Base-by-base conservation (phyloP, 1,284 basidiomycete genomes). In the Sporisorium exsertum region DNA sequence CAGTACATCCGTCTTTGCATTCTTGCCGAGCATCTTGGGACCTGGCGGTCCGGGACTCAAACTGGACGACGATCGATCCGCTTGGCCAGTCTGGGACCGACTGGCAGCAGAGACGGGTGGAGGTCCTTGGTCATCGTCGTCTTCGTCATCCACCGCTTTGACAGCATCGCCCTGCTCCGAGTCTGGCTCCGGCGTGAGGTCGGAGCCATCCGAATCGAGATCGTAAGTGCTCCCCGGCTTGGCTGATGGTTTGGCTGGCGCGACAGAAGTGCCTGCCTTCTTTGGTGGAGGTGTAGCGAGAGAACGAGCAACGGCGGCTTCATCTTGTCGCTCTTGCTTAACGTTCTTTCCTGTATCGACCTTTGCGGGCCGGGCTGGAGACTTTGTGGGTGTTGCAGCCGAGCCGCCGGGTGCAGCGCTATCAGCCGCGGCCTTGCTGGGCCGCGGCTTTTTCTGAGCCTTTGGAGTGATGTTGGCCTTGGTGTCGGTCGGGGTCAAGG, bases 21-120 rank as follows among this genome's bases (percentile, higher is more conserved):
- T 72, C 51, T 83, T 83, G 32, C 84, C 84, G 2, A 85, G 72
- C 75, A 84, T 84, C 67, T 81, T 80, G 16, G 84, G 84, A 7
- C 80, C 83, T 16, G 69, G 58, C 12, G 77, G 79, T 40, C 72
- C 72, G 18, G 77, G 73, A 47, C 73, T 76, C 9, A 62, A 45
- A 53, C 72, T 70, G 20, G 70, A 64, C 22, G 74, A 77, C 3
- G 65, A 65, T 6, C 66, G 35, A 43, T 63, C 66, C 8, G 49
- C 32, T n/a, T 61, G 53, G 16, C 42, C 62, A 12, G 64, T 32
- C 37, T 64, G 60, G 29, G 71, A 40, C 20, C 72, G 64, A n/a
- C 53, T 56, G 15, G 60, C 54, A 26, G 50, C 51, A 22, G 57
- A 56, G 3, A 52, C 42, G 2, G 64, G 67, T 20, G 49, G 42